These are phyloP conservation scores for Talaromyces nanjingensis DNA, from an alignment of 495 filamentous ascomycete genomes.

Conservation along the genomic window DNA sequence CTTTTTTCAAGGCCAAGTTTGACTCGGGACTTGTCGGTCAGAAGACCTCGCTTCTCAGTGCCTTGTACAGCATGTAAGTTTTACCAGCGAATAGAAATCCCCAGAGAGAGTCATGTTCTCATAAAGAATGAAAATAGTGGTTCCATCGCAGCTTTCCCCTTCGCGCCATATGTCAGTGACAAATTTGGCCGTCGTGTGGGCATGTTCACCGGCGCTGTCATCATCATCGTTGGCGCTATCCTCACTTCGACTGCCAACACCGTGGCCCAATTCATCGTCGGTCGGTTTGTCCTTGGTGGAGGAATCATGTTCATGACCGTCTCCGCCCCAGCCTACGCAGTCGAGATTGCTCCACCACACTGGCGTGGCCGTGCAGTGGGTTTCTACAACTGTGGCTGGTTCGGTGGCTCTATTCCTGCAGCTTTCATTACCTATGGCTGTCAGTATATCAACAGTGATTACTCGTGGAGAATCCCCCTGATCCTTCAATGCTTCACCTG, in stretches of 20 bases:
- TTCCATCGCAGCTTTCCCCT: constrained; percentile 40
- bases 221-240: constrained; percentile 56
- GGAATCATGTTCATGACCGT: constrained; percentile 64
- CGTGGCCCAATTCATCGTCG: constrained; percentile 57
- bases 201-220: constrained; percentile 56
- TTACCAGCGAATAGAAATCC: neutral
- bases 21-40: constrained; percentile 38
- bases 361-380: constrained; percentile 58
- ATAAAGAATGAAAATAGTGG: constrained; percentile 25
- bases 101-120: neutral
- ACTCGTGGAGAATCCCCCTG: constrained; percentile 52
- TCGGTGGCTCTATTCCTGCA: constrained; percentile 47
- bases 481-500: constrained; percentile 40
- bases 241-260: constrained; percentile 41
- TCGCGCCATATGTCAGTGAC: constrained; percentile 33
- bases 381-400: constrained; percentile 56
- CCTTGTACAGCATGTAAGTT: constrained; percentile 52
- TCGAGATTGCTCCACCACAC: constrained; percentile 69
- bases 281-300: constrained; percentile 70
- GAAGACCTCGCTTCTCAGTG: constrained; percentile 28
- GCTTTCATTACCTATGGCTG: constrained; percentile 35
- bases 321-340: constrained; percentile 71
- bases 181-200: constrained; percentile 54
- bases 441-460: constrained; percentile 30
- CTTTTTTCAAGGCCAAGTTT: constrained; percentile 35